These are phyloP conservation scores for Fallopia convolvulus DNA, from an alignment of 148 eudicot species.

Conservation along the genomic window DNA sequence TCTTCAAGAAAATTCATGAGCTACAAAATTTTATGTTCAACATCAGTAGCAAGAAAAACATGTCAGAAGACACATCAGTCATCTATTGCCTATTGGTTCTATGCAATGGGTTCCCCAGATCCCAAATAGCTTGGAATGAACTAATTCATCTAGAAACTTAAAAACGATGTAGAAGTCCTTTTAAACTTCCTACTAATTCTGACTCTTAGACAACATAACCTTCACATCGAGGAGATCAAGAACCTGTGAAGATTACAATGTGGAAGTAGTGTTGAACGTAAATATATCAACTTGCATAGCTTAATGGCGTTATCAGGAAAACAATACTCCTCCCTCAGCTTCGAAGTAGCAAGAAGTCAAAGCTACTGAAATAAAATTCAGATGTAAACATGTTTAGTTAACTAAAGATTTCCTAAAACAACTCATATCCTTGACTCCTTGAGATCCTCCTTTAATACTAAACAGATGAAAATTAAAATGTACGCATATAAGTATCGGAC, in stretches of 20 bases:
- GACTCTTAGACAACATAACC: not conserved
- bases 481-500: not conserved
- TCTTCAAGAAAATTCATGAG: not conserved
- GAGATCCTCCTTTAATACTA: not conserved
- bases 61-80: not conserved
- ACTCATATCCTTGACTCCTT: not conserved
- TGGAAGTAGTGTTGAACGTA: not conserved
- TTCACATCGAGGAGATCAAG: not conserved
- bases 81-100: not conserved
- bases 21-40: not conserved
- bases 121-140: not conserved
- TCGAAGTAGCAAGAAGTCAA: not conserved
- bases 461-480: not conserved
- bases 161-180: not conserved
- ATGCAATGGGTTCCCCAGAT: not conserved
- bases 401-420: not conserved
- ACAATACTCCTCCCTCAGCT: not conserved
- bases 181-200: not conserved
- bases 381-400: not conserved
- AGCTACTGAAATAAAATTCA: not conserved
- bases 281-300: not conserved
- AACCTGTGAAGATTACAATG: not conserved
- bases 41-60: not conserved
- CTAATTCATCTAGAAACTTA: not conserved
- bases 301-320: not conserved